A percentile compares a stretch with the other conserved stretches of the same genome.
These are phyloP conservation scores for Monosporascus sp. DNA, from an alignment of 2,329 filamentous ascomycete species.

Conservation along the genomic window DNA sequence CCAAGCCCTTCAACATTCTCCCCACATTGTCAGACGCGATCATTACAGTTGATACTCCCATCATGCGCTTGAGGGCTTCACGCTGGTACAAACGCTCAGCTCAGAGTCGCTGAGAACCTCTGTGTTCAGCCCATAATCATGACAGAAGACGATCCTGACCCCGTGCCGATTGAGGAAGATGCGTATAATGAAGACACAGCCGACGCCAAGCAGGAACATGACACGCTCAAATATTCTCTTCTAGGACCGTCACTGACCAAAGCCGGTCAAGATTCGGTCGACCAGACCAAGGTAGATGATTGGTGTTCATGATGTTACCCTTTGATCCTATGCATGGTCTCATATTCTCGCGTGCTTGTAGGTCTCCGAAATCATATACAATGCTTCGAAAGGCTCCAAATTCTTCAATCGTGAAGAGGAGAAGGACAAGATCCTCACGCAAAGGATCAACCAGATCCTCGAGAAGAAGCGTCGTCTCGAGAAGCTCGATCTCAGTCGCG, in stretches of 20 bases:
- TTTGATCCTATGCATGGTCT: no score
- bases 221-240: slow-evolving; percentile 80
- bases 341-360: slow-evolving; percentile 21
- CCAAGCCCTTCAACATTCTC: no score
- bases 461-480: slow-evolving; percentile 71
- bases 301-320: background rate
- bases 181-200: no score
- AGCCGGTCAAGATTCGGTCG: slow-evolving; percentile 87
- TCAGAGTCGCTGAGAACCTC: no score
- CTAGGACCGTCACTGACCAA: slow-evolving; percentile 90
- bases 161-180: no score
- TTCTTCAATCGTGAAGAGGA: slow-evolving; percentile 89
- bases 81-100: no score
- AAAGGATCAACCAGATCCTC: slow-evolving; percentile 78
- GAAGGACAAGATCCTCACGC: slow-evolving; percentile 74
- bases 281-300: slow-evolving; percentile 68
- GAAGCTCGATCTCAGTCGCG: slow-evolving; percentile 65
- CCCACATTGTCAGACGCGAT: no score
- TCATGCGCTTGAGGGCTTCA: no score
- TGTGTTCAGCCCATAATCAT: no score
- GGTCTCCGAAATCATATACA: slow-evolving; percentile 96
- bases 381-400: slow-evolving; percentile 92
- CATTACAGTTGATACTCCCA: no score
- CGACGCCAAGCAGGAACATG: slow-evolving; percentile 25
- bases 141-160: no score